phyloP scores from a whole-genome alignment of 257 asterid species.

The Solanum sitiens region DNA sequence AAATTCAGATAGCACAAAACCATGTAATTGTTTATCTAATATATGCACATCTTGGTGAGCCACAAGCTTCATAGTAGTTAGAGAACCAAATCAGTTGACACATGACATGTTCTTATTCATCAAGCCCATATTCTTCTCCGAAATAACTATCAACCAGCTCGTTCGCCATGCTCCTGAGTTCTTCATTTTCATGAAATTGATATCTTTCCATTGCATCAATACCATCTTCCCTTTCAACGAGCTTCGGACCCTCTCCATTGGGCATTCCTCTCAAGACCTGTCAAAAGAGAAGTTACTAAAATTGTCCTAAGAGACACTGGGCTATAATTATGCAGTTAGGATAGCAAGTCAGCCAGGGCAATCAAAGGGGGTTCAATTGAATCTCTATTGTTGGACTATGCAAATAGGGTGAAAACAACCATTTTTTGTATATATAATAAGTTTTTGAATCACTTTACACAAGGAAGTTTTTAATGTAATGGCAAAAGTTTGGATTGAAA shows the following conservation, averaged over 20 bases:
- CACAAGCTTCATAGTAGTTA: neutral
- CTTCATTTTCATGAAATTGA: conserved; percentile 84
- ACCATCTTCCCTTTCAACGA: conserved; percentile 82
- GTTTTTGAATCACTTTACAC: neutral
- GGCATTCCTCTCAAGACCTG: conserved; percentile 97
- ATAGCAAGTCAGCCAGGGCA: neutral
- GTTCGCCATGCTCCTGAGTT: conserved; percentile 73
- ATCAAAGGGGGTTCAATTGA: neutral
- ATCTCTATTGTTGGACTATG: neutral
- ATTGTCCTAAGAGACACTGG: neutral
- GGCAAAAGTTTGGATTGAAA: neutral
- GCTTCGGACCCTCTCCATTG: conserved; percentile 63
- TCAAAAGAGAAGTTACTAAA: neutral
- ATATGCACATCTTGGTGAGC: neutral
- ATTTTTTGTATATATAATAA: neutral
- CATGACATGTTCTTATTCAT: conserved; percentile 19
- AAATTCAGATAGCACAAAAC: neutral
- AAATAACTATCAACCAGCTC: conserved; percentile 74
- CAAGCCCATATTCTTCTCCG: conserved; percentile 75
- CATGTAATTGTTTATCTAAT: neutral
- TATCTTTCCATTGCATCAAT: conserved; percentile 97
- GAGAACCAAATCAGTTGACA: neutral
- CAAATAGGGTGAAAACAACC: neutral
- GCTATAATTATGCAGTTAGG: neutral
- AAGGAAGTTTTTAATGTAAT: neutral